phyloP scores from a whole-genome alignment of 2,329 filamentous ascomycete genomes.

The Xylaria hypoxylon region DNA sequence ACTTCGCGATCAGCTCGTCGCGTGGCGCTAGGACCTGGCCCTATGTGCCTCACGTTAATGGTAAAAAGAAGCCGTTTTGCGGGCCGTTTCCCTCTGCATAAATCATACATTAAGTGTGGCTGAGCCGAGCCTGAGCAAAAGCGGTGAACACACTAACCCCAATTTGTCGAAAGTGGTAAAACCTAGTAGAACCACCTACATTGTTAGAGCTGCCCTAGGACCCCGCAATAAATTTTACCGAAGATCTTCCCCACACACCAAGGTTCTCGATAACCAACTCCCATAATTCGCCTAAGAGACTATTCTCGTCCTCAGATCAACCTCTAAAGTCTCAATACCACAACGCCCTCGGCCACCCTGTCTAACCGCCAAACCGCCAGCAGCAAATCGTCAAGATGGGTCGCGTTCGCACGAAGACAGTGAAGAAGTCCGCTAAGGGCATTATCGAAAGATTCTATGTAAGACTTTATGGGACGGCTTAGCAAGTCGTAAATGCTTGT shows the following conservation, averaged over 20 bases:
- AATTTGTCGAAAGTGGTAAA: no score
- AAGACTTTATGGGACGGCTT: slow-evolving; percentile 17
- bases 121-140: slow-evolving; percentile 31
- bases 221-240: slow-evolving; percentile 44
- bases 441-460: slow-evolving; percentile 71
- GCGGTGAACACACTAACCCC: no score
- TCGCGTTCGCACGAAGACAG: slow-evolving; percentile 77
- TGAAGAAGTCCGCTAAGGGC: slow-evolving; percentile 92
- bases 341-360: slow-evolving; percentile 50
- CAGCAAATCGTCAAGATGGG: slow-evolving; percentile 68
- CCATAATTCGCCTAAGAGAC: slow-evolving; percentile 39
- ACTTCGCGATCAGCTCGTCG: neutral
- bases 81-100: no score
- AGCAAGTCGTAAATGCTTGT: slow-evolving; percentile 55
- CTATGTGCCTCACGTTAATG: no score
- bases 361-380: slow-evolving; percentile 28
- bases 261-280: slow-evolving; percentile 40
- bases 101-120: no score
- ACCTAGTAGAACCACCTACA: no score
- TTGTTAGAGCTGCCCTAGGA: slow-evolving; percentile 47
- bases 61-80: no score
- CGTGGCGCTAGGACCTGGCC: no score
- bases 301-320: slow-evolving; percentile 34
- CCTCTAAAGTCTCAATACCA: slow-evolving; percentile 51
- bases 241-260: slow-evolving; percentile 48